Conservation (phyloP, 2,329 filamentous ascomycete species). For the Didymella exigua region DNA sequence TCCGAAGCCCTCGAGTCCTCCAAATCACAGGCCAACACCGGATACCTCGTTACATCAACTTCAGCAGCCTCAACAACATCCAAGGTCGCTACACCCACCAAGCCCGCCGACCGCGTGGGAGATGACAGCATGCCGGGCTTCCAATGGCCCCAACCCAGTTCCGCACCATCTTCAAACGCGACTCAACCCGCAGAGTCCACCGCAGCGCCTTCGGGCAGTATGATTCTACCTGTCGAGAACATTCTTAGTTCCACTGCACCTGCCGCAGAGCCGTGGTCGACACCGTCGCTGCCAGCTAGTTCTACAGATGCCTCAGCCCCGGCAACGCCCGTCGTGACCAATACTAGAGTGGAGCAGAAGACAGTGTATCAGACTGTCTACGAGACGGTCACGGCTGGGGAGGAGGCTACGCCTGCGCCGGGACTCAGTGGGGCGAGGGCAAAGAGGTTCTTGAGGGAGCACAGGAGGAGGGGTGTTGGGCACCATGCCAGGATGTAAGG, state of each 20-base stretch:
- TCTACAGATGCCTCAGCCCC: slow-evolving; percentile 10
- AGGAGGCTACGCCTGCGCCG: slow-evolving; percentile 17
- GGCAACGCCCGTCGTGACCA: slow-evolving; percentile 8
- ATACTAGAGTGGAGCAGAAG: slow-evolving; percentile 7
- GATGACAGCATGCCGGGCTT: slow-evolving; percentile 27
- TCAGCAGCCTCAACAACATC: slow-evolving; percentile 4
- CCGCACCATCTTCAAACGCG: not conserved
- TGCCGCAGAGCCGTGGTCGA: not conserved
- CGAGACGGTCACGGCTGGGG: slow-evolving; percentile 18
- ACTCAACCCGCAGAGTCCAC: slow-evolving; percentile 12
- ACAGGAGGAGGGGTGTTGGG: slow-evolving; percentile 22
- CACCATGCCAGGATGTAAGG: slow-evolving; percentile 20
- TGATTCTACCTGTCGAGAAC: slow-evolving; percentile 2
- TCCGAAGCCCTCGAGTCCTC: slow-evolving; percentile 5
- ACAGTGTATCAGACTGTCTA: slow-evolving; percentile 27
- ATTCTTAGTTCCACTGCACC: not conserved
- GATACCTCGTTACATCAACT: slow-evolving; percentile 7
- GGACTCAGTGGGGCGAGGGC: slow-evolving; percentile 16
- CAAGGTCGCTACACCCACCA: slow-evolving; percentile 12
- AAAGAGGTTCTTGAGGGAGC: slow-evolving; percentile 25
- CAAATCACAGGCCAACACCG: slow-evolving; percentile 2
- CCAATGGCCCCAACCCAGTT: slow-evolving; percentile 25
- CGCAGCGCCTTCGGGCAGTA: slow-evolving; percentile 4
- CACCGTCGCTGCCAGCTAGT: not conserved
- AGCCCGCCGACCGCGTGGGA: slow-evolving; percentile 9